These are phyloP conservation scores for Termitomyces sp. DNA, from an alignment of 768 basidiomycete species.

Conservation along the genomic window DNA sequence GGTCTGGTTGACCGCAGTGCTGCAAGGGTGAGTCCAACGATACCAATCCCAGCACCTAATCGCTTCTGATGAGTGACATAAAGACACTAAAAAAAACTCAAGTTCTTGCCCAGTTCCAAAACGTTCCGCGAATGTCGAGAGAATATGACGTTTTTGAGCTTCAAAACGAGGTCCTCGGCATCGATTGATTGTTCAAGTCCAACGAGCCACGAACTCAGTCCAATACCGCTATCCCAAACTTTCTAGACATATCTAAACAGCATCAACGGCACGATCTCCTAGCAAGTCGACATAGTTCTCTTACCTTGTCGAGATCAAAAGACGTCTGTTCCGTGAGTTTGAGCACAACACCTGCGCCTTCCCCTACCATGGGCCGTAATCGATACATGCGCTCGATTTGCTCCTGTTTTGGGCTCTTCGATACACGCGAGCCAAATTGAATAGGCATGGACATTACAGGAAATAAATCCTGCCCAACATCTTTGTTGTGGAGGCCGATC, in stretches of 20 bases:
- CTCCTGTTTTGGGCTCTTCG: constrained; percentile 57
- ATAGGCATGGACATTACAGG: constrained; percentile 73
- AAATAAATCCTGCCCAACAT: constrained; percentile 46
- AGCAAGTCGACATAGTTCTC: constrained; percentile 11
- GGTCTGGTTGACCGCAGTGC: constrained; percentile 43
- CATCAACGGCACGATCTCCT: constrained; percentile 16
- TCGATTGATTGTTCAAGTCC: constrained; percentile 23
- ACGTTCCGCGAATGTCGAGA: constrained; percentile 37
- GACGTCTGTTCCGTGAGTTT: constrained; percentile 76
- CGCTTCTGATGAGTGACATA: background rate
- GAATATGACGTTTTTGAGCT: constrained; percentile 37
- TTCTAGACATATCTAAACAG: constrained; percentile 56
- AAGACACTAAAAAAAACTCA: background rate
- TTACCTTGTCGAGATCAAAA: constrained; percentile 91
- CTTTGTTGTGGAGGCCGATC: constrained; percentile 40
- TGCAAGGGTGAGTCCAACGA: constrained; percentile 68
- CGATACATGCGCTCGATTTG: constrained; percentile 58
- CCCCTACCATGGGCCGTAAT: constrained; percentile 23
- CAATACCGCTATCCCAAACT: constrained; percentile 95
- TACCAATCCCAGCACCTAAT: constrained; percentile 81
- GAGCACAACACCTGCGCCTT: constrained; percentile 29
- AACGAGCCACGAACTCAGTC: constrained; percentile 76
- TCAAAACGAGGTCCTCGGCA: constrained; percentile 8
- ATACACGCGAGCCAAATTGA: constrained; percentile 28
- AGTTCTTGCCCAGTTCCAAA: constrained; percentile 66